phyloP scores from a whole-genome alignment of 306 rosid species.

The Malus fusca region DNA sequence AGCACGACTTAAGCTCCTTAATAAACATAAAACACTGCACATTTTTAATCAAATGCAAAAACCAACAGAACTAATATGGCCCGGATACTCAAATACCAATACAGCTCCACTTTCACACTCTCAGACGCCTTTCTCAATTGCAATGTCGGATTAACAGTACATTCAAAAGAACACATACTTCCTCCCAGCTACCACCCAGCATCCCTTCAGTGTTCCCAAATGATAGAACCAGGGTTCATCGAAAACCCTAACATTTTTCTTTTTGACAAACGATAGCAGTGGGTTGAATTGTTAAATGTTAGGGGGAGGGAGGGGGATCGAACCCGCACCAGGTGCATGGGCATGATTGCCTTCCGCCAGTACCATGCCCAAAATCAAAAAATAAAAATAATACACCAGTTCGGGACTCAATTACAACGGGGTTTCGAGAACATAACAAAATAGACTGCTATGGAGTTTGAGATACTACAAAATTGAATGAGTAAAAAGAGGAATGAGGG shows the following conservation, averaged over 20 bases:
- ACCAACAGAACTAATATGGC: background rate
- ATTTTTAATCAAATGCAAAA: background rate
- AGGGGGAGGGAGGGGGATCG: no score
- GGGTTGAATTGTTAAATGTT: no score
- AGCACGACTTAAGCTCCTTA: background rate
- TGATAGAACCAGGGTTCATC: background rate
- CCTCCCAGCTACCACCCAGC: background rate
- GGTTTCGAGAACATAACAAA: background rate
- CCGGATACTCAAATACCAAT: background rate
- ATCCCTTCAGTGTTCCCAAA: background rate
- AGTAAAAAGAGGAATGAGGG: background rate
- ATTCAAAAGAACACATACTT: background rate
- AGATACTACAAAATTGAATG: background rate
- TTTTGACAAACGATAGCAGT: no score
- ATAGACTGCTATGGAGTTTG: background rate
- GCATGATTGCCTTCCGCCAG: background rate
- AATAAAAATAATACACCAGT: background rate
- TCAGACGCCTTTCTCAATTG: background rate
- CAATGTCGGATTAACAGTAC: background rate
- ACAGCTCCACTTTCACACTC: background rate
- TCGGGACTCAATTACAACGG: background rate
- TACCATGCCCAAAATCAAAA: background rate
- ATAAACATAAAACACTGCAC: background rate
- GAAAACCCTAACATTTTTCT: slow-evolving; percentile 19
- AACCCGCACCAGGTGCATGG: no score